A percentile compares a stretch with the other conserved stretches of the same genome.
phyloP scores from a whole-genome alignment of 2,329 filamentous ascomycete species.

The Hawksworthiomyces lignivorus region DNA sequence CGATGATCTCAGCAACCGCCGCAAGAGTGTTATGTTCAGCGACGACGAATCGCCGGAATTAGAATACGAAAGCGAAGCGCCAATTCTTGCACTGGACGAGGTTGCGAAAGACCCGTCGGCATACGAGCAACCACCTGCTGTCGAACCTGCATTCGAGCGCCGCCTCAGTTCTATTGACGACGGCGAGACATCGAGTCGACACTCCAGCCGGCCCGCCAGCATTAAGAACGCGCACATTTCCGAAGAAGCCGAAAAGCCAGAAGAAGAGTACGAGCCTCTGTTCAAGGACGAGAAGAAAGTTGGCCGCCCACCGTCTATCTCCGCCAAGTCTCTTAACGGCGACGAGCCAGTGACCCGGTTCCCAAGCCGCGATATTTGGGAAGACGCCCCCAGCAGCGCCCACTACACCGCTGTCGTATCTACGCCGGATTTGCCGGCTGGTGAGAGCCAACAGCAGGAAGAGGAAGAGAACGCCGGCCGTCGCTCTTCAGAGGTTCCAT shows the following conservation, averaged over 20 bases:
- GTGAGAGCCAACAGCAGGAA: conserved; percentile 20
- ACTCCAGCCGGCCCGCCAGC: conserved; percentile 40
- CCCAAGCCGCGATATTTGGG: conserved; percentile 94
- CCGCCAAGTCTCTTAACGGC: conserved; percentile 35
- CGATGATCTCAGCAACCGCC: conserved; percentile 51
- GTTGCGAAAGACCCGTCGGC: conserved; percentile 63
- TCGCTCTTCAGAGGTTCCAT: conserved; percentile 22
- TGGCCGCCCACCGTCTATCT: conserved; percentile 24
- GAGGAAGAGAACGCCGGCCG: conserved; percentile 20
- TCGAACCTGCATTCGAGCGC: conserved; percentile 64
- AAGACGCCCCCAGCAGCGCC: conserved; percentile 83
- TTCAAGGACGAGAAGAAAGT: conserved; percentile 64
- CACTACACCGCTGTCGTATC: conserved; percentile 75
- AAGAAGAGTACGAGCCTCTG: conserved; percentile 75
- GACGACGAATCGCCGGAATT: conserved; percentile 33
- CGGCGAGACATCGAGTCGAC: conserved; percentile 35
- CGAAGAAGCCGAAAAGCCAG: conserved; percentile 60
- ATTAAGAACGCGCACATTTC: conserved; percentile 43
- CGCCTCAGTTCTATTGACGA: conserved; percentile 51
- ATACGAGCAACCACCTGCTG: conserved; percentile 68
- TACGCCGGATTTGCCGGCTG: conserved; percentile 55
- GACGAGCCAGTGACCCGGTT: conserved; percentile 61
- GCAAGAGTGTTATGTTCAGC: conserved; percentile 35
- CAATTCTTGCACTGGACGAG: conserved; percentile 86
- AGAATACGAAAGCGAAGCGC: conserved; percentile 57